phyloP scores from a whole-genome alignment of 345 rosid genomes.

The Hibiscus syriacus region DNA sequence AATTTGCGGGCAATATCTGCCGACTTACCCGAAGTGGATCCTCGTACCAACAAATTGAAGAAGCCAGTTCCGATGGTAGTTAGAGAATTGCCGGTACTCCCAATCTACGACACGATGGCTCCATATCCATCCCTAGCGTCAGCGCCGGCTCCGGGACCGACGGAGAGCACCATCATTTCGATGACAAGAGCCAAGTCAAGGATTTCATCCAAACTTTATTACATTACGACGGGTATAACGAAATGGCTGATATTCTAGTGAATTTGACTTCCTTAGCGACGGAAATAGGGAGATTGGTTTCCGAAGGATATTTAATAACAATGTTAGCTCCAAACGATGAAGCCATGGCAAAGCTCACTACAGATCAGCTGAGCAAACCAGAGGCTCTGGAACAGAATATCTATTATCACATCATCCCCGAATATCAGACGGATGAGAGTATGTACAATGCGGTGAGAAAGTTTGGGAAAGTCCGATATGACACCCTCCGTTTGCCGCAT shows the following conservation, averaged over 20 bases:
- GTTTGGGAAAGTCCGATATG: conserved; percentile 76
- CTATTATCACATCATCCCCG: conserved; percentile 81
- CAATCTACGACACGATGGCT: conserved; percentile 84
- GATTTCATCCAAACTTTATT: conserved; percentile 81
- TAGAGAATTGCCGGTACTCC: conserved; percentile 70
- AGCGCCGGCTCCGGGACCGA: conserved; percentile 98
- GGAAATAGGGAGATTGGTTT: conserved; percentile 81
- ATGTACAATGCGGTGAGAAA: conserved; percentile 91
- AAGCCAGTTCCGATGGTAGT: conserved; percentile 40
- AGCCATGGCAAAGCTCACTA: conserved; percentile 86
- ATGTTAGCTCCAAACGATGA: conserved; percentile 94
- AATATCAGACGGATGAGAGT: conserved; percentile 95
- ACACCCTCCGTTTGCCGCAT: no score
- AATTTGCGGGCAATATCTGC: conserved; percentile 56
- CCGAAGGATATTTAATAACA: conserved; percentile 84
- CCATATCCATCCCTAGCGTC: conserved; percentile 92
- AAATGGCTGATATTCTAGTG: no score
- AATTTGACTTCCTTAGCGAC: conserved; percentile 89
- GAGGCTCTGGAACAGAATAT: conserved; percentile 95
- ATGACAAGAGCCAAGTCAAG: no score
- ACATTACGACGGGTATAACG: conserved; percentile 92
- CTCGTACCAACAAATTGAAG: conserved; percentile 58
- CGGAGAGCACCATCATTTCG: conserved; percentile 72
- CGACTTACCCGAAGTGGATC: conserved; percentile 53
- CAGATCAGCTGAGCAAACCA: conserved; percentile 86